These are phyloP conservation scores for Claviceps digitariae DNA, from an alignment of 2,329 filamentous ascomycete species.

Conservation along the genomic window DNA sequence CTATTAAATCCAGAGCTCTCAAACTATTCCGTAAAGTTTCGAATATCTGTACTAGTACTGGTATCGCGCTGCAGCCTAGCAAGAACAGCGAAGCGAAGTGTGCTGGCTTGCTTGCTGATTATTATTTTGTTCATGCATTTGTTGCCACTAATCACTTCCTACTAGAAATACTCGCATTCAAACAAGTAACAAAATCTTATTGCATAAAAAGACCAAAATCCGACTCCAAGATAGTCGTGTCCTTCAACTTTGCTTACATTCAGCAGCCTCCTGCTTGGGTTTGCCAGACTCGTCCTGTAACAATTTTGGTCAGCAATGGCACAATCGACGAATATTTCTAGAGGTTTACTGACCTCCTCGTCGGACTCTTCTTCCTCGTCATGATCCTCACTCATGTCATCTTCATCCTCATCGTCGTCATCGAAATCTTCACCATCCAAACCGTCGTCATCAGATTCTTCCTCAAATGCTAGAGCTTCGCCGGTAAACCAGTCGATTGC, in stretches of 20 bases:
- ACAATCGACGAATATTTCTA: constrained; percentile 5
- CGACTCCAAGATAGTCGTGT: not conserved
- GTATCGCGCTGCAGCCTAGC: not conserved
- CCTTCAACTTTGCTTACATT: constrained; percentile 83
- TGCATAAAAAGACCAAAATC: not conserved
- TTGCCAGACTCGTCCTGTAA: constrained; percentile 69
- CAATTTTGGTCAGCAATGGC: constrained; percentile 5
- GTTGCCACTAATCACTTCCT: not conserved
- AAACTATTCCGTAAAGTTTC: not conserved
- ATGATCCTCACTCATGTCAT: constrained; percentile 70
- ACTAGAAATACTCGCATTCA: not conserved
- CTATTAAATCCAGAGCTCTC: constrained; percentile 8
- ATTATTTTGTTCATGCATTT: constrained; percentile 3
- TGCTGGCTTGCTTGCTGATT: constrained; percentile 1
- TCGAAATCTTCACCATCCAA: constrained; percentile 34
- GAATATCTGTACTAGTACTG: not conserved
- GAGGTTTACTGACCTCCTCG: constrained; percentile 50
- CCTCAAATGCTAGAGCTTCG: constrained; percentile 93
- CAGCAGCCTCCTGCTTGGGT: constrained; percentile 85
- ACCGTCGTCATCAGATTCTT: constrained; percentile 64
- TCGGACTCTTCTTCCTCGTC: constrained; percentile 74
- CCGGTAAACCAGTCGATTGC: constrained; percentile 99
- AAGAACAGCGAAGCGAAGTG: not conserved
- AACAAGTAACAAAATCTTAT: not conserved
- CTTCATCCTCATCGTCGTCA: constrained; percentile 74